Percentiles rank a stretch among this genome's conserved stretches.
These are phyloP conservation scores for Suillus cothurnatus DNA, from an alignment of 768 basidiomycete species.

Conservation along the genomic window DNA sequence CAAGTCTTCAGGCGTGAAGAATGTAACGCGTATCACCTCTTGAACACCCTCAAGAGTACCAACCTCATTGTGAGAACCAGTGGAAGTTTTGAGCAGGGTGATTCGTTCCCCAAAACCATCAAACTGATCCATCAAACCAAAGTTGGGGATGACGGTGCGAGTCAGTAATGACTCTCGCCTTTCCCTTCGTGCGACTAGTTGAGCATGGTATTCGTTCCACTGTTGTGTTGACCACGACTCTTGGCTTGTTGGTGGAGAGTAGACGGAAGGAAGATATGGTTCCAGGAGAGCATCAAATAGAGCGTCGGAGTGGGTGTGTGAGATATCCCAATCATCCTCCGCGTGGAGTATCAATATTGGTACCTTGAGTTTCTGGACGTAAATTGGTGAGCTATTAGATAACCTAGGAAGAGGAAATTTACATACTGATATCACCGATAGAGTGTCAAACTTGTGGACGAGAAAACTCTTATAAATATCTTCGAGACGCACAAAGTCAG, in stretches of 20 bases:
- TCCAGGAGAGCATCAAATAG: conserved; percentile 73
- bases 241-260: conserved; percentile 36
- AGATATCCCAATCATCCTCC: conserved; percentile 74
- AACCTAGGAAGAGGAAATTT: not conserved
- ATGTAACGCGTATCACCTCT: conserved; percentile 46
- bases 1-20: not conserved
- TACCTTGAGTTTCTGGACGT: conserved; percentile 58
- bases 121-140: conserved; percentile 60
- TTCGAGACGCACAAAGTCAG: conserved; percentile 26
- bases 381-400: not conserved
- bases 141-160: conserved; percentile 44
- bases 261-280: conserved; percentile 56
- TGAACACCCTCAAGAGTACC: conserved; percentile 69
- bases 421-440: conserved; percentile 60
- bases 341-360: conserved; percentile 77
- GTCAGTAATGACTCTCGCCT: conserved; percentile 48
- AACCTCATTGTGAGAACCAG: conserved; percentile 61
- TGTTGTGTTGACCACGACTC: conserved; percentile 38
- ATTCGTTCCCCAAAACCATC: conserved; percentile 46
- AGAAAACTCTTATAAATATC: conserved; percentile 57
- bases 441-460: conserved; percentile 62
- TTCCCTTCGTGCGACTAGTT: conserved; percentile 41
- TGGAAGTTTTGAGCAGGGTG: conserved; percentile 55
- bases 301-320: conserved; percentile 62
- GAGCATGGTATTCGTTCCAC: conserved; percentile 45